Evolutionary conservation across 768 basidiomycete species (phyloP).

Genomic region (button mushroom (Agaricus bisporus)): DNA sequence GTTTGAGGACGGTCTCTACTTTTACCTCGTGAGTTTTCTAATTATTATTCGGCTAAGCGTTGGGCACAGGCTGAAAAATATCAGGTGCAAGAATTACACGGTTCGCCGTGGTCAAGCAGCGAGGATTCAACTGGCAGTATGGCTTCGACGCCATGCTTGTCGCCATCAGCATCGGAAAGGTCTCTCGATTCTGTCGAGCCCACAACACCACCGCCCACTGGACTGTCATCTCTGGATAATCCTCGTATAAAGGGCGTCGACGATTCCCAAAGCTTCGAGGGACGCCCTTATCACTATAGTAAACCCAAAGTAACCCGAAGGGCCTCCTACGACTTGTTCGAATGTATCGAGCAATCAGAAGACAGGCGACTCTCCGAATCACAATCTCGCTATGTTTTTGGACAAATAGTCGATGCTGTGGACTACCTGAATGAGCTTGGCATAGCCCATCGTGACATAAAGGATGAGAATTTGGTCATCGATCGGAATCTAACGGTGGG

Average conservation of each 20-base stretch:
- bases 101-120: constrained; percentile 73
- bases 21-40: constrained; percentile 63
- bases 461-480: constrained; percentile 91
- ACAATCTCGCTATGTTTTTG: constrained; percentile 78
- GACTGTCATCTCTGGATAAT: constrained; percentile 1
- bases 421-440: constrained; percentile 75
- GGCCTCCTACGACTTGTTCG: constrained; percentile 88
- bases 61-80: constrained; percentile 2
- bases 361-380: constrained; percentile 74
- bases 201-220: constrained; percentile 20
- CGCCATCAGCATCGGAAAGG: constrained; percentile 34
- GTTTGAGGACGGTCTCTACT: constrained; percentile 79
- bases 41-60: neutral
- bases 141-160: constrained; percentile 46
- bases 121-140: constrained; percentile 24
- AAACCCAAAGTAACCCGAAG: constrained; percentile 51
- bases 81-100: constrained; percentile 90
- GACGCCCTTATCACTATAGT: neutral
- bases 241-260: neutral
- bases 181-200: constrained; percentile 24
- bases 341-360: constrained; percentile 86
- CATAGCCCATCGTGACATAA: constrained; percentile 93
- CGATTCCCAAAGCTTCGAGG: neutral
- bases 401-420: constrained; percentile 83
- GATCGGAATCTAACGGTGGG: constrained; percentile 65